These are phyloP conservation scores for Pseudopithomyces chartarum DNA, from an alignment of 2,329 filamentous ascomycete species.

Conservation along the genomic window DNA sequence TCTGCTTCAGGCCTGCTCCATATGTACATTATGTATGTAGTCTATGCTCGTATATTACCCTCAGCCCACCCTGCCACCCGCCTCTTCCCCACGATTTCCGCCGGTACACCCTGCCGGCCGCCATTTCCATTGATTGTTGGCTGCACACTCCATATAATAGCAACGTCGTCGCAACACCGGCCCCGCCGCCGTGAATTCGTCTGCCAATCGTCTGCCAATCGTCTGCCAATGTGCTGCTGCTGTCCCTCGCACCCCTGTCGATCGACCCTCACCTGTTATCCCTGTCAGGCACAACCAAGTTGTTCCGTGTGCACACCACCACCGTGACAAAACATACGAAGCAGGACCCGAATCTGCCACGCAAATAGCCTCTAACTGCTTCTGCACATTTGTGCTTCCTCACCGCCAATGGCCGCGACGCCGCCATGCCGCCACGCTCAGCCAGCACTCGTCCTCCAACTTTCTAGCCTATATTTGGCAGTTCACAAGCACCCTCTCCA, in stretches of 20 bases:
- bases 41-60: constrained; percentile 17
- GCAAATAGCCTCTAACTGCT: neutral
- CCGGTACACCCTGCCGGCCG: neutral
- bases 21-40: constrained; percentile 11
- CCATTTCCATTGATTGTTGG: neutral
- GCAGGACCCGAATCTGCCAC: neutral
- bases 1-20: constrained; percentile 18
- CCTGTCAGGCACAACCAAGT: constrained; percentile 2
- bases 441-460: constrained; percentile 4
- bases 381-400: neutral
- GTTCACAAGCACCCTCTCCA: neutral
- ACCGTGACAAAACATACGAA: neutral
- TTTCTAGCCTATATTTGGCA: constrained; percentile 17
- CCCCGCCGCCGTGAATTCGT: neutral
- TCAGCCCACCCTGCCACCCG: constrained; percentile 21
- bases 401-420: neutral
- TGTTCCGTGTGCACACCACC: neutral
- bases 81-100: constrained; percentile 5
- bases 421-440: constrained; percentile 8
- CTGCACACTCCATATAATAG: neutral
- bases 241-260: constrained; percentile 1
- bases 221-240: neutral
- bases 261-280: neutral
- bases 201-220: neutral
- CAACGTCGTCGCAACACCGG: neutral